Percentiles rank a stretch among this genome's conserved stretches.
These are phyloP conservation scores for Stachybotrys chartarum DNA, from an alignment of 2,329 filamentous ascomycete species.

Conservation along the genomic window DNA sequence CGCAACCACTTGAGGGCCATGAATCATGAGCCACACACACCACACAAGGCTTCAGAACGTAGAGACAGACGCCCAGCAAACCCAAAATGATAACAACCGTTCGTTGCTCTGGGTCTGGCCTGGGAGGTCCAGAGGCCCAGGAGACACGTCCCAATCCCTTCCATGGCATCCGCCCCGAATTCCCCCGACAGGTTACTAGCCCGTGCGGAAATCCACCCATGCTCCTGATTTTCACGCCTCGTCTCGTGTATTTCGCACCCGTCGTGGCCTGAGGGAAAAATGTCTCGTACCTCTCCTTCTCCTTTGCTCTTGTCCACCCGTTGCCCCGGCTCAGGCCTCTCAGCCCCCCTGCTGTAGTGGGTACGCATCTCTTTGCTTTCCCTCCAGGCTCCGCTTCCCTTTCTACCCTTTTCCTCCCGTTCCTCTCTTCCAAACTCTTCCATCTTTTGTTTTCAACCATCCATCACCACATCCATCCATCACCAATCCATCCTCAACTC, in stretches of 20 bases:
- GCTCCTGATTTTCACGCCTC: slow-evolving; percentile 19
- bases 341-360: slow-evolving; percentile 24
- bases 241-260: slow-evolving; percentile 6
- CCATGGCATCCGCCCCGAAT: slow-evolving; percentile 24
- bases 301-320: slow-evolving; percentile 16
- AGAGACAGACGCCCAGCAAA: not conserved
- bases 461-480: slow-evolving; percentile 17
- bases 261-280: slow-evolving; percentile 10
- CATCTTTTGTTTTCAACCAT: slow-evolving; percentile 24
- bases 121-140: slow-evolving; percentile 12
- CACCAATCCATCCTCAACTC: slow-evolving; percentile 13
- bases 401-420: slow-evolving; percentile 32
- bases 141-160: slow-evolving; percentile 19
- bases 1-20: slow-evolving; percentile 11
- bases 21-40: slow-evolving; percentile 26
- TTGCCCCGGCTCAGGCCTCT: slow-evolving; percentile 27
- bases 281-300: slow-evolving; percentile 18
- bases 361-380: slow-evolving; percentile 26
- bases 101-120: not conserved
- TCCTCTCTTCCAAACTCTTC: slow-evolving; percentile 24
- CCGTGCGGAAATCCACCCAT: slow-evolving; percentile 15
- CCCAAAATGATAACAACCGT: not conserved
- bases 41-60: slow-evolving; percentile 7
- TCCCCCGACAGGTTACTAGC: slow-evolving; percentile 23
- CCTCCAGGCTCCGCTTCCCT: slow-evolving; percentile 27